Percentiles rank a stretch among this genome's conserved stretches.
Evolutionary conservation across 208 protist genomes (phyloP).

Genomic region (Herpetomonas samuelpessoai): DNA sequence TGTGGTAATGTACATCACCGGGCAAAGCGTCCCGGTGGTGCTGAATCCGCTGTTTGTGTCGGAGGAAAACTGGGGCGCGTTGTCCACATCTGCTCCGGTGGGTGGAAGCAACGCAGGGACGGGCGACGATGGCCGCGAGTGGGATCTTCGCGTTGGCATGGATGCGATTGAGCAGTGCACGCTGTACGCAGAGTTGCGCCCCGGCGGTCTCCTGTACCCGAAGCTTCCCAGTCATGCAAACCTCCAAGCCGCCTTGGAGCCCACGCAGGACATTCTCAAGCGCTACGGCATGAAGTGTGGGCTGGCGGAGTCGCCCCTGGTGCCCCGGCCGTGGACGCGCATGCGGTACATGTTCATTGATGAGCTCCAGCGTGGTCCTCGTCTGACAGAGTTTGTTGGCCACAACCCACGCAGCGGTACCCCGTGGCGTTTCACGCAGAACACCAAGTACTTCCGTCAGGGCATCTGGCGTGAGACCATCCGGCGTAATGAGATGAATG

Average conservation of each 20-base stretch:
- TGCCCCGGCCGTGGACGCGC: slow-evolving; percentile 80
- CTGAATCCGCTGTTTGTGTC: slow-evolving; percentile 77
- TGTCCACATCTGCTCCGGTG: too few relatives aligned
- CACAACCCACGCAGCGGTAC: slow-evolving; percentile 82
- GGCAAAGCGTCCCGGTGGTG: slow-evolving; percentile 67
- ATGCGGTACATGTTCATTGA: slow-evolving; percentile 91
- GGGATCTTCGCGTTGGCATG: slow-evolving; percentile 79
- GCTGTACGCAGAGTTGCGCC: slow-evolving; percentile 80
- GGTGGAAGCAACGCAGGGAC: too few relatives aligned
- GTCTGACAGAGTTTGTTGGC: slow-evolving; percentile 87
- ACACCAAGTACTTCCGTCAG: slow-evolving; percentile 80
- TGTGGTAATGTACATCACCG: slow-evolving; percentile 84
- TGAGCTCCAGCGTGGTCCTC: slow-evolving; percentile 84
- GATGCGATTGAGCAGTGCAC: slow-evolving; percentile 88
- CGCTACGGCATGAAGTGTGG: slow-evolving; percentile 82
- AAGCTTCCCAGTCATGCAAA: slow-evolving; percentile 60
- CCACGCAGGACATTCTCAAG: slow-evolving; percentile 49
- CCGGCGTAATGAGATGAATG: slow-evolving; percentile 87
- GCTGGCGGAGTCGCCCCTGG: slow-evolving; percentile 76
- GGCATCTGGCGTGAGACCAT: slow-evolving; percentile 88
- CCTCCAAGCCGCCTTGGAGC: slow-evolving; percentile 40
- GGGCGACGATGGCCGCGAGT: slow-evolving; percentile 13
- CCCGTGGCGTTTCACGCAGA: slow-evolving; percentile 88
- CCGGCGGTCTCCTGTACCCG: slow-evolving; percentile 71
- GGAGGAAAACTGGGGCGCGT: slow-evolving; percentile 44